phyloP scores from a whole-genome alignment of 306 rosid species.

The Aeschynomene evenia region DNA sequence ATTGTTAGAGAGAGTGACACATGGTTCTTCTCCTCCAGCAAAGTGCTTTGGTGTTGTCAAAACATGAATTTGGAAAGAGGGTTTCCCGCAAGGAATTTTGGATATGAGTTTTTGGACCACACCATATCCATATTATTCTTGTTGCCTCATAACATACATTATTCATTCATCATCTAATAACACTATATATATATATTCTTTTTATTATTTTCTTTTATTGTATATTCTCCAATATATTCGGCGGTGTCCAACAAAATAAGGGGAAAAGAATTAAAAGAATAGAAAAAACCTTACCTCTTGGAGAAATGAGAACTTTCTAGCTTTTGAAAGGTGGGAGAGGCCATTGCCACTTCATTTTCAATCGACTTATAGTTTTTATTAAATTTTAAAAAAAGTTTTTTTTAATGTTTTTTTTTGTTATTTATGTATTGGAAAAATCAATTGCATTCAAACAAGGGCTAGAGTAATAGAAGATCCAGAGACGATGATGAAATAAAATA shows the following conservation, averaged over 20 bases:
- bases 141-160: not conserved
- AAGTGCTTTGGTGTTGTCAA: not conserved
- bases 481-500: too few species aligned
- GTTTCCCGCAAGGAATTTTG: slow-evolving; percentile 29
- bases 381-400: too few species aligned
- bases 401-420: too few species aligned
- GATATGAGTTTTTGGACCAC: slow-evolving; percentile 21
- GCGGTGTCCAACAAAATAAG: slow-evolving; percentile 17
- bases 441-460: too few species aligned
- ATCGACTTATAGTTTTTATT: too few species aligned
- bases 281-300: slow-evolving; percentile 13
- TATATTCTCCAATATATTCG: slow-evolving; percentile 1
- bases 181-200: too few species aligned
- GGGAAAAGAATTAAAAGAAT: too few species aligned
- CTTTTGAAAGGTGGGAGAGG: not conserved
- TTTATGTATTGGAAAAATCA: too few species aligned
- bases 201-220: too few species aligned
- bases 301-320: not conserved
- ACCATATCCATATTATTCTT: slow-evolving; percentile 4
- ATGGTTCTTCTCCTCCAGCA: slow-evolving; percentile 31
- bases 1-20: slow-evolving; percentile 25
- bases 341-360: not conserved
- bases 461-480: too few species aligned
- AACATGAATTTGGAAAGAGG: slow-evolving; percentile 10
- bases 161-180: not conserved